phyloP scores from a whole-genome alignment of 805 yeast genomes.

The Yarrowia phangngaensis region DNA sequence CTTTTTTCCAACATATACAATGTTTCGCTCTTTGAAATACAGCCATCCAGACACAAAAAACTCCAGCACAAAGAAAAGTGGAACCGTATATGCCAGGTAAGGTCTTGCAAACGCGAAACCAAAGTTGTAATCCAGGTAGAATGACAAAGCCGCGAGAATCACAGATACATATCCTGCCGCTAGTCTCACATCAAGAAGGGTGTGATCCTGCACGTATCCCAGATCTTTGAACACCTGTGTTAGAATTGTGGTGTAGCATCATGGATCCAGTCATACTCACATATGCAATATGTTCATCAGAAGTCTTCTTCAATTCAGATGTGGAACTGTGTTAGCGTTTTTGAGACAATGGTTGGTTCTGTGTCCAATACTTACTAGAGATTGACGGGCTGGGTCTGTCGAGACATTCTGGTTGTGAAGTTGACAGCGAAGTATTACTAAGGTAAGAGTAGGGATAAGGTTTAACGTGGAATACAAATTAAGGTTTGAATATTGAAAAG shows the following conservation, averaged over 20 bases:
- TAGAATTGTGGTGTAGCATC: not conserved
- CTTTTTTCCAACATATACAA: conserved; percentile 36
- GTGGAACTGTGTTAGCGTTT: conserved; percentile 33
- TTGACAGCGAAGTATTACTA: not conserved
- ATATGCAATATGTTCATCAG: conserved; percentile 37
- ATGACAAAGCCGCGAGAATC: conserved; percentile 36
- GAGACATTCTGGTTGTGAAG: conserved; percentile 8
- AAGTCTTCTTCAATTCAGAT: conserved; percentile 35
- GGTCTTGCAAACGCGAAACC: conserved; percentile 37
- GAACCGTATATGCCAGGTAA: conserved; percentile 35
- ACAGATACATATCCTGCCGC: conserved; percentile 37
- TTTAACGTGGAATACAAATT: too few species aligned
- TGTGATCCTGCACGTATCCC: conserved; percentile 35
- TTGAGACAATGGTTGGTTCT: not conserved
- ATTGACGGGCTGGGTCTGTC: conserved; percentile 28
- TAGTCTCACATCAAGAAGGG: conserved; percentile 34
- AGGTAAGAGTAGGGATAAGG: conserved; percentile 16
- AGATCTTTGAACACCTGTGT: conserved; percentile 28
- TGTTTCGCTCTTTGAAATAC: conserved; percentile 33
- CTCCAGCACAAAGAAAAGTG: conserved; percentile 35
- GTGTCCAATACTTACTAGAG: conserved; percentile 29
- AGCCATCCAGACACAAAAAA: conserved; percentile 33
- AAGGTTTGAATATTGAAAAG: too few species aligned
- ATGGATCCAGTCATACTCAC: conserved; percentile 28
- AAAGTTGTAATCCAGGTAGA: conserved; percentile 34